These are phyloP conservation scores for Ceratocystis smalleyi DNA, from an alignment of 2,329 filamentous ascomycete genomes.

Conservation along the genomic window DNA sequence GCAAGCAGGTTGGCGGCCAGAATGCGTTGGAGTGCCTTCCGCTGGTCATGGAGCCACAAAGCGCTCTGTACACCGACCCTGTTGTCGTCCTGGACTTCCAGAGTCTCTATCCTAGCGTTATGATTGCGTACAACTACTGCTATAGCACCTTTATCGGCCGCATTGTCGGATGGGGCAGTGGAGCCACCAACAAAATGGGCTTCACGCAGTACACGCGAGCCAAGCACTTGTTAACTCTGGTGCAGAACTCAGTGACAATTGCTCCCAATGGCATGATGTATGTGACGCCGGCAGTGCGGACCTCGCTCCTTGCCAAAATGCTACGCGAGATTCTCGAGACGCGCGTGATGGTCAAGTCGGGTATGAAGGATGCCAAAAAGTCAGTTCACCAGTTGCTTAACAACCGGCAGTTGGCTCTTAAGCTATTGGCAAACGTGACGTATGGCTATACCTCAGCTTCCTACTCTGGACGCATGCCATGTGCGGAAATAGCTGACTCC, in stretches of 20 bases:
- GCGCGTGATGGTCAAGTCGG: conserved; percentile 90
- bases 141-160: conserved; percentile 92
- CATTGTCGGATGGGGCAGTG: conserved; percentile 64
- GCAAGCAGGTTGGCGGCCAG: conserved; percentile 82
- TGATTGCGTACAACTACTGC: conserved; percentile 99
- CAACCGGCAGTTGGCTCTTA: conserved; percentile 84
- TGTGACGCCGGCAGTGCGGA: conserved; percentile 66
- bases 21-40: conserved; percentile 91
- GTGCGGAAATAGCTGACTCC: conserved; percentile 91
- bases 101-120: conserved; percentile 87
- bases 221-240: conserved; percentile 43
- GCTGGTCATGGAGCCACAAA: conserved; percentile 93
- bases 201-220: conserved; percentile 57
- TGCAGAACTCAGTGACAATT: conserved; percentile 59
- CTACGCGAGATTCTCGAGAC: conserved; percentile 89
- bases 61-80: conserved; percentile 81
- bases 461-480: conserved; percentile 95
- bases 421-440: conserved; percentile 95
- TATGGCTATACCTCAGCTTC: conserved; percentile 96
- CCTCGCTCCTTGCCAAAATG: conserved; percentile 90
- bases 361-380: conserved; percentile 41
- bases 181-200: conserved; percentile 56
- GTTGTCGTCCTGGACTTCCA: conserved; percentile 89
- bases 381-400: conserved; percentile 62
- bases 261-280: conserved; percentile 97